Evolutionary conservation across 495 filamentous ascomycete genomes (phyloP).

Genomic region (Penicillium paxilli): DNA sequence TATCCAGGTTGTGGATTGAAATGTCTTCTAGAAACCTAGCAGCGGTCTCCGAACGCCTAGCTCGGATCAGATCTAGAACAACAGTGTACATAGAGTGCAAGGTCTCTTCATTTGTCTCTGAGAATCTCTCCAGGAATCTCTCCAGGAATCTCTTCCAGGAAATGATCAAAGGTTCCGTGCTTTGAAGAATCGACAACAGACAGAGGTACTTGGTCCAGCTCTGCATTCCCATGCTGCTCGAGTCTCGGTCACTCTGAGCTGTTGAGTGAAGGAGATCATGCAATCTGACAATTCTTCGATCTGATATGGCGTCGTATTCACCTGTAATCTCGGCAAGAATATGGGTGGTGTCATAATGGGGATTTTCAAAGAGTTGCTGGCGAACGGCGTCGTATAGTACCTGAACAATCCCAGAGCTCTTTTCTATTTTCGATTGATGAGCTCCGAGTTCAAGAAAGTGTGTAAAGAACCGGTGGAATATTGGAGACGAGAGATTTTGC

Average conservation of each 20-base stretch:
- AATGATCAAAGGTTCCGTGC: conserved; percentile 6
- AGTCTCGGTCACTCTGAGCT: not conserved
- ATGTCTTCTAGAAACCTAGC: conserved; percentile 23
- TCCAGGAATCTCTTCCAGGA: conserved; percentile 25
- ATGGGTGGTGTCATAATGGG: conserved; percentile 18
- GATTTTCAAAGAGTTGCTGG: conserved; percentile 21
- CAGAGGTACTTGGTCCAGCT: conserved; percentile 13
- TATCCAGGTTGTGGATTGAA: conserved; percentile 22
- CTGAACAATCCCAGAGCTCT: conserved; percentile 18
- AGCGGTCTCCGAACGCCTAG: conserved; percentile 18
- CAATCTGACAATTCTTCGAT: conserved; percentile 4
- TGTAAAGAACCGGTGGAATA: conserved; percentile 26
- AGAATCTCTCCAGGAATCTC: not conserved
- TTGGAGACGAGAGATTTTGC: conserved; percentile 24
- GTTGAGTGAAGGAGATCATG: conserved; percentile 20
- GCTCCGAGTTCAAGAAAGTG: not conserved
- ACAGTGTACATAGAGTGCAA: conserved; percentile 26
- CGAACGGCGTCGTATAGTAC: conserved; percentile 19
- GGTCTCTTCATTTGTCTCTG: not conserved
- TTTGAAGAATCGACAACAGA: conserved; percentile 24
- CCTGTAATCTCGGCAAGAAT: conserved; percentile 31
- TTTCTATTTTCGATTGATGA: not conserved
- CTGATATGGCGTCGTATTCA: conserved; percentile 8
- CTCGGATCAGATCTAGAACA: conserved; percentile 18
- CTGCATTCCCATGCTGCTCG: not conserved